Base-by-base conservation (phyloP, 768 basidiomycete species). In the Pleurotus platypus region DNA sequence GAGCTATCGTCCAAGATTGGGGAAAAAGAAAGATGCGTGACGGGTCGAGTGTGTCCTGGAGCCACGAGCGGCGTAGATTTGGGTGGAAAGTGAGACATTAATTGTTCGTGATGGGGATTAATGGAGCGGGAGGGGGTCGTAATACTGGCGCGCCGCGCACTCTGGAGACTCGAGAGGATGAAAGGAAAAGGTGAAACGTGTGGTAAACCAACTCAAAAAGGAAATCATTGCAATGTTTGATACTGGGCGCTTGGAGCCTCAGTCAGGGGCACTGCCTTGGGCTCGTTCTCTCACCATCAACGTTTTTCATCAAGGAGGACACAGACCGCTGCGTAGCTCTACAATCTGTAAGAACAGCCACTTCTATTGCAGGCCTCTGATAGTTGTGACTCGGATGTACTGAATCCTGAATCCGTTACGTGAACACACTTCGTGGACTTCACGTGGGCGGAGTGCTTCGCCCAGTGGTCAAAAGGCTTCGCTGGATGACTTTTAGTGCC, bases 1-100 rank as follows among this genome's bases (percentile, higher is more conserved):
- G 86, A 84, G 61, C 84, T 83, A 72, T 98, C 95, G 20, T 92
- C 82, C 67, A 92, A 84, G 61, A 91, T 81, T 12, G 85, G 75
- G 20, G 94, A 95, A 76, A 97, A 98, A 56, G 93, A 92, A 61
- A 98, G 86, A 69, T 97, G 92, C 30, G 92, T 93, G 64, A 98
- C 92, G 58, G 90, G 90, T 67, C 90, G 81, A 37, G 90, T 92
- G 69, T 92, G 90, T 58, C 90, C 90, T 64, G 90, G 87, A 48
- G 90, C 90, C 69, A 92, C 90, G 62, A 92, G 87, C 55, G 90
- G 89, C 49, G 85, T 82, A 55, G 85, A 79, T 74, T 87, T 91
- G 62, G 79, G 72, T n/a, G 76, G 80, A 56, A 74, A 63, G 69
- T 53, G 51, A 20, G 82, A 83, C 85, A 86, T 87, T 75, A 74